A percentile compares a stretch with the other conserved stretches of the same genome.
Evolutionary conservation across 768 basidiomycete genomes (phyloP).

Genomic region (Boletus huronensis): DNA sequence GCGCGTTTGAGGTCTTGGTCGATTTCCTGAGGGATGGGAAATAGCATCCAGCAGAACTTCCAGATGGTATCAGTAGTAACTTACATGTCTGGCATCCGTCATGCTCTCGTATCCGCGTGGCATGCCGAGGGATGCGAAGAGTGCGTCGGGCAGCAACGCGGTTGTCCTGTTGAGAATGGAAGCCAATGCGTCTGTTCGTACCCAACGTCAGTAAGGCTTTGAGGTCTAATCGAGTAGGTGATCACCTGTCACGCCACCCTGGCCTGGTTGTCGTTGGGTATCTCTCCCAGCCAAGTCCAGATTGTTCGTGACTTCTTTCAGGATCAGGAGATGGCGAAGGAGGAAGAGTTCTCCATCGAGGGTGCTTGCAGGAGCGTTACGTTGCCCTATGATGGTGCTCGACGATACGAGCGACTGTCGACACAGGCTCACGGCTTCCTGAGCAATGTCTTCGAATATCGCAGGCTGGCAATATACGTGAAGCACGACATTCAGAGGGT

Average conservation of each 20-base stretch:
- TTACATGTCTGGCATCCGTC: conserved; percentile 69
- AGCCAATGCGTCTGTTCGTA: conserved; percentile 26
- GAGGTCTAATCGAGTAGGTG: not conserved
- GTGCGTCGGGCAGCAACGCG: conserved; percentile 55
- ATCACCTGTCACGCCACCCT: conserved; percentile 58
- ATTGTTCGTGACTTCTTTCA: conserved; percentile 86
- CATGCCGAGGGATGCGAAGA: conserved; percentile 70
- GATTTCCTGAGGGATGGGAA: conserved; percentile 56
- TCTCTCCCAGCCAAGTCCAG: conserved; percentile 59
- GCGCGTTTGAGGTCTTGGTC: conserved; percentile 81
- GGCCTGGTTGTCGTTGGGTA: conserved; percentile 39
- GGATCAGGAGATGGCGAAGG: conserved; percentile 81
- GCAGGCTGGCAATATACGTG: conserved; percentile 56
- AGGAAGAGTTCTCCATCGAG: conserved; percentile 85
- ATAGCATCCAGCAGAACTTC: not conserved
- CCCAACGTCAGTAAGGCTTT: conserved; percentile 1
- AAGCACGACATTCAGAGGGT: not conserved
- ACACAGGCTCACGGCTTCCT: conserved; percentile 85
- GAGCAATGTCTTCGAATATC: conserved; percentile 95
- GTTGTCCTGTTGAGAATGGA: conserved; percentile 33
- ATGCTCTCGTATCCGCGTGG: conserved; percentile 58
- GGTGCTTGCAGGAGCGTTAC: conserved; percentile 39
- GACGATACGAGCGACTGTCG: conserved; percentile 76
- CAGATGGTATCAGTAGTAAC: conserved; percentile 11
- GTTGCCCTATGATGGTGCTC: conserved; percentile 57